Base-by-base conservation (phyloP, 305 asterid genomes). In the Fraxinus floribunda region DNA sequence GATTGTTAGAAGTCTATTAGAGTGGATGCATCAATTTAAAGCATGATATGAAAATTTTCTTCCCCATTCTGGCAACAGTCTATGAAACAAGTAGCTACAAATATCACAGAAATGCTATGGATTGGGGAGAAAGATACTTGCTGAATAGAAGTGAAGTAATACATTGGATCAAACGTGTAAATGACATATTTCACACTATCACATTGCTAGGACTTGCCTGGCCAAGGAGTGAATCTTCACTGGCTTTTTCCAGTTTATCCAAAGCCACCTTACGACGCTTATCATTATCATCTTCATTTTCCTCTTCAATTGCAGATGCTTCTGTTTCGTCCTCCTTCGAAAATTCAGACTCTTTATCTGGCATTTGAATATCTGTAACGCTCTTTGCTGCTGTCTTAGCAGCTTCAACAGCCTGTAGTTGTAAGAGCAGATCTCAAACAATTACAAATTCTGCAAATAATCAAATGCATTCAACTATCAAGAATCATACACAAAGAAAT, bases 201-300 rank as follows among this genome's bases (percentile, higher is more conserved):
- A 13, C 24, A 57, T 62, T 41, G 64, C 76, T 75, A 72, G 52
- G 84, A 84, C 91, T 85, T 82, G 92, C 99, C 92, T 96, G 99
- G 79, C 98, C 93, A 77, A 96, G 94, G 80, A 94, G 66, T 66
- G 98, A 88, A 24, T 96, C 98, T 86, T 92, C 94, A 60, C 98
- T 92, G 74, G 98, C 98, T 80, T 93, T 92, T 93, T 93, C 98
- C 71, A 96, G 88, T 76, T 91, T 96, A 70, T 88, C 91, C 83
- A 96, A 85, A 78, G 98, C 92, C 80, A 80, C 88, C 88, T 93
- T 93, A 41, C 94, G 90, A 39, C 84, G 88, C 88, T 89, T 86
- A 11, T 91, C 95, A 83, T 83, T 81, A 84, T 94, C 98, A 70
- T 92, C 95, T 39, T 91, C 95, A 83, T 89, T 94, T 87, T 88